Conservation (phyloP, 192 early-diverging fungal species). For the Lobosporangium transversale region DNA sequence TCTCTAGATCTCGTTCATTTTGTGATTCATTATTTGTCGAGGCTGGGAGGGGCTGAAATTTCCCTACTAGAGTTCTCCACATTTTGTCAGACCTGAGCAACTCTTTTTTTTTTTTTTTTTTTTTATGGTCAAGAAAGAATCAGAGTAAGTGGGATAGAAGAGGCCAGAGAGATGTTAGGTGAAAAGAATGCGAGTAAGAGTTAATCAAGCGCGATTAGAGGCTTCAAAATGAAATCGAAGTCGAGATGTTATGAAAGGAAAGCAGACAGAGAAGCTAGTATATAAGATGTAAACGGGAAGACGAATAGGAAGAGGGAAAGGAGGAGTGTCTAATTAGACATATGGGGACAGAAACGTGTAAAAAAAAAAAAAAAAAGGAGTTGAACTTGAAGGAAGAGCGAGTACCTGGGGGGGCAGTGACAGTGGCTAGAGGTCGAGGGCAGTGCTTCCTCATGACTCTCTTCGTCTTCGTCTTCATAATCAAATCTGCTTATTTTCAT, state of each 20-base stretch:
- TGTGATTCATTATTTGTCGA: constrained; percentile 41
- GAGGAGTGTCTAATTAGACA: neutral
- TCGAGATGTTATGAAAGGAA: neutral
- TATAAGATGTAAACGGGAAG: too few species aligned
- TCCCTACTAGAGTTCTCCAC: constrained; percentile 53
- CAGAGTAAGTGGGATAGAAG: neutral
- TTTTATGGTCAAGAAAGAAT: neutral
- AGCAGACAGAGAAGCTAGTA: neutral
- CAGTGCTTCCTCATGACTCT: neutral
- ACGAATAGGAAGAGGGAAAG: neutral
- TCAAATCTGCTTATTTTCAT: too few species aligned
- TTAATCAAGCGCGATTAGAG: neutral
- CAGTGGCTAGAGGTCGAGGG: too few species aligned
- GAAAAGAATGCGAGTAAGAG: neutral
- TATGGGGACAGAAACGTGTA: neutral
- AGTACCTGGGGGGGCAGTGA: too few species aligned
- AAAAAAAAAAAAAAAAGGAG: neutral
- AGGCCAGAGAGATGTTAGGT: neutral
- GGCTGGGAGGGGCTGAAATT: constrained; percentile 51
- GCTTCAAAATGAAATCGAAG: neutral
- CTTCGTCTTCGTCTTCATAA: neutral
- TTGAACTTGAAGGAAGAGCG: neutral
- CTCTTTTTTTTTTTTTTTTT: constrained; percentile 6
- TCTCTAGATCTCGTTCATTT: constrained; percentile 43
- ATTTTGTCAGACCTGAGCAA: constrained; percentile 5